Base-by-base conservation (phyloP, 1,284 basidiomycete genomes). In the Sphagnurus paluster region DNA sequence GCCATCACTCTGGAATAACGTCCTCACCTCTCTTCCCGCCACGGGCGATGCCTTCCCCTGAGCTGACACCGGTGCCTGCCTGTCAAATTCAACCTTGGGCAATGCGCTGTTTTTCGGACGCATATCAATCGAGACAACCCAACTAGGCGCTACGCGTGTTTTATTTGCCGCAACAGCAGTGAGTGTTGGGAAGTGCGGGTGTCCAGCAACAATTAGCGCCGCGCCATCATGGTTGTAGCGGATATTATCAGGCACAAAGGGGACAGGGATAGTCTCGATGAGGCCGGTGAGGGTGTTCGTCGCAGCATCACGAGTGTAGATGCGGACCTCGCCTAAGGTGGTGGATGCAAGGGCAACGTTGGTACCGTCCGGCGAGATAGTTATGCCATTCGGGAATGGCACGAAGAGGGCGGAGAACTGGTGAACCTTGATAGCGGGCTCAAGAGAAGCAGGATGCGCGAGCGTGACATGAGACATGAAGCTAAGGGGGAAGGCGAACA, bases 301-400 rank as follows among this genome's bases (percentile, higher is more conserved):
- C 16, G 49, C 46, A 8, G 64, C 47, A 52, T 77, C 59, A 20
- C 78, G 69, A 24, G 63, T 52, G 67, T 82, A 88, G 44, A 87
- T 59, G 28, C 62, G 57, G 19, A 88, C 64, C 30, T 70, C 57
- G 39, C 66, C 71, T 14, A 70, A 58, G 1, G 76, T 69, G 14
- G 77, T 80, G 2, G 80, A 74, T 2, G 79, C 76, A 20, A 89
- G 61, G 1, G 83, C 82, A 10, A 86, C 64, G 17, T 73, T 66
- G 0, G 61, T 59, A 1, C 72, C 72, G 2, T 70, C 63, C 0
- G 74, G 74, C 0, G 80, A 82, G 33, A 86, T 48, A 0, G 82
- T 69, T 40, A 88, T 53, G 24, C 87, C 87, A 55, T 89, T 89
- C 5, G 86, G 68, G 60, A 87, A 88, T 0, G 85, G 64, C 11